Evolutionary conservation across 371 early-diverging fungal genomes (phyloP).

Genomic region (Mucor irregularis): DNA sequence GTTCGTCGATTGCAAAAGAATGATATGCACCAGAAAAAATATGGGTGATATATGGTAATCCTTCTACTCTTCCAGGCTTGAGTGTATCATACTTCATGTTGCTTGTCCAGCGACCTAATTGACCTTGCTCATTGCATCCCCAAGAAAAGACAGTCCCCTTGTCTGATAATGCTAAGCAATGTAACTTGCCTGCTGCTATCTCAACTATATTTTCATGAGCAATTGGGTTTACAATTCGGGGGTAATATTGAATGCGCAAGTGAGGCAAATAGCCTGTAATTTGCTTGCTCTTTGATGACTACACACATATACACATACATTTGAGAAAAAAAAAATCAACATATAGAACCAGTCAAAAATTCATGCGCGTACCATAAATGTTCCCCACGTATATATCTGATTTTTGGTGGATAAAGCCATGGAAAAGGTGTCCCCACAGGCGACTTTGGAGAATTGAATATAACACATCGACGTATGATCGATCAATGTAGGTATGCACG

Average conservation of each 20-base stretch:
- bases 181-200: constrained; percentile 88
- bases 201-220: constrained; percentile 56
- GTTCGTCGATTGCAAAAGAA: constrained; percentile 73
- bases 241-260: constrained; percentile 63
- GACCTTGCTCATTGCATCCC: constrained; percentile 91
- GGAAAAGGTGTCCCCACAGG: constrained; percentile 91
- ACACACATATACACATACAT: too few species aligned
- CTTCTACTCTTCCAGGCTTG: constrained; percentile 45
- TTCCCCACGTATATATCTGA: constrained; percentile 92
- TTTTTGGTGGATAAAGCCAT: constrained; percentile 86
- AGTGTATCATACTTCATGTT: constrained; percentile 56
- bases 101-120: constrained; percentile 68
- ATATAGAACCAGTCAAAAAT: not conserved
- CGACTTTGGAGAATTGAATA: constrained; percentile 77
- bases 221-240: constrained; percentile 49
- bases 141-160: constrained; percentile 82
- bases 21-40: constrained; percentile 86
- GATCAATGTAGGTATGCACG: constrained; percentile 56
- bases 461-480: constrained; percentile 62
- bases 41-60: constrained; percentile 52
- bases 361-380: constrained; percentile 75
- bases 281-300: constrained; percentile 27
- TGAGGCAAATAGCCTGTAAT: constrained; percentile 56
- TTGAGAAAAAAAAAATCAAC: not conserved
- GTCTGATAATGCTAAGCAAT: constrained; percentile 77